A percentile compares a stretch with the other conserved stretches of the same genome.
phyloP scores from a whole-genome alignment of 345 rosid genomes.

The Syzygium aqueum region DNA sequence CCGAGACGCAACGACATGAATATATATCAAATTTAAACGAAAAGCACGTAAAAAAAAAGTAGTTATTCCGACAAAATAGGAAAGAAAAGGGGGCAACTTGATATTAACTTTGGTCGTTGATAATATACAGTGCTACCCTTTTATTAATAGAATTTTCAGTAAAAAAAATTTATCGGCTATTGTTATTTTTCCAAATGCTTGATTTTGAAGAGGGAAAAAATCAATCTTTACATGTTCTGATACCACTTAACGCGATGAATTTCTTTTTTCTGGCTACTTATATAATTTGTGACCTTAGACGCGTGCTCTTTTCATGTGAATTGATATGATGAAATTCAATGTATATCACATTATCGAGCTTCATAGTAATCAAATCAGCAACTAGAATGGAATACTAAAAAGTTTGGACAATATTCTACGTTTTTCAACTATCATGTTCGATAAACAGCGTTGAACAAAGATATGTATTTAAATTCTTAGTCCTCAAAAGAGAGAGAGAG shows the following conservation, averaged over 20 bases:
- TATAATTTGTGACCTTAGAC: background rate
- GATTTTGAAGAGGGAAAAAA: background rate
- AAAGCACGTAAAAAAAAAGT: background rate
- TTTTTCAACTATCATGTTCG: fast-evolving
- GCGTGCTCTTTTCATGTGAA: background rate
- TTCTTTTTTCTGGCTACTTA: background rate
- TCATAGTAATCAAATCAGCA: fast-evolving
- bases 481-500: background rate
- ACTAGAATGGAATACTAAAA: background rate
- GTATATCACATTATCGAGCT: fast-evolving
- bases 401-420: fast-evolving
- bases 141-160: background rate
- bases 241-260: background rate
- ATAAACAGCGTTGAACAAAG: fast-evolving
- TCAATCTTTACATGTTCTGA: background rate
- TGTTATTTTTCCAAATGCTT: background rate
- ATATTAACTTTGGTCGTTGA: background rate
- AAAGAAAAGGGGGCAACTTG: background rate
- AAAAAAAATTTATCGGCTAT: background rate
- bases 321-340: background rate
- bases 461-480: background rate
- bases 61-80: background rate
- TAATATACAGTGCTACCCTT: background rate
- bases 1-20: background rate
- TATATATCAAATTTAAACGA: background rate